These are phyloP conservation scores for Neohortaea acidophila DNA, from an alignment of 495 filamentous ascomycete species.

Conservation along the genomic window DNA sequence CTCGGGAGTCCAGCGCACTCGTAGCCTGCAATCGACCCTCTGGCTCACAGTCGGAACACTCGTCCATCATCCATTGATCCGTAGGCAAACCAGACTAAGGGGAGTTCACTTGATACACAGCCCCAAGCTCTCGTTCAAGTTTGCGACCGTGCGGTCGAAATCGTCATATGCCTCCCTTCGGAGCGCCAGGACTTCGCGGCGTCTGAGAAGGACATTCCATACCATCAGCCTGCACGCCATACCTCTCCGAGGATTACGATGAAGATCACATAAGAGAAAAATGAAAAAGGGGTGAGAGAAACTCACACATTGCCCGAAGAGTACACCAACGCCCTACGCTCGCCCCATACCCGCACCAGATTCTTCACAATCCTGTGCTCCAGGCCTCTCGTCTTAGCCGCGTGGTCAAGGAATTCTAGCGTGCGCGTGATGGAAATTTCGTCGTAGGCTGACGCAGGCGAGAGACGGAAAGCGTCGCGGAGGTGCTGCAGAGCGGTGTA, in stretches of 20 bases:
- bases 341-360: slow-evolving; percentile 47
- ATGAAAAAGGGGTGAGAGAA: not conserved
- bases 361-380: slow-evolving; percentile 76
- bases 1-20: too few species aligned
- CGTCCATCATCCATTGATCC: too few species aligned
- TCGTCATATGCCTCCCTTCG: slow-evolving; percentile 21
- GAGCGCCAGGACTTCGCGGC: not conserved
- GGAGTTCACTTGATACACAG: slow-evolving; percentile 23
- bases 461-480: slow-evolving; percentile 54
- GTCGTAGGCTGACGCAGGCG: slow-evolving; percentile 38
- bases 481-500: slow-evolving; percentile 49
- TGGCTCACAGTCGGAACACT: too few species aligned
- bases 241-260: not conserved
- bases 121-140: slow-evolving; percentile 30
- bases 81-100: too few species aligned
- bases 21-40: too few species aligned
- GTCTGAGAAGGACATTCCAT: not conserved
- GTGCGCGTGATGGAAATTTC: slow-evolving; percentile 52
- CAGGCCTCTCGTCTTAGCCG: slow-evolving; percentile 46
- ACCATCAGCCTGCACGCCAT: not conserved
- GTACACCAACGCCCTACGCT: slow-evolving; percentile 18
- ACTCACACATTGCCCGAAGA: slow-evolving; percentile 1
- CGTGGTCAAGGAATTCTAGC: slow-evolving; percentile 57
- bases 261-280: too few species aligned
- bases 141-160: slow-evolving; percentile 24